Evolutionary conservation across 352 stramenopile genomes (phyloP).

Genomic region (Globisporangium polare): DNA sequence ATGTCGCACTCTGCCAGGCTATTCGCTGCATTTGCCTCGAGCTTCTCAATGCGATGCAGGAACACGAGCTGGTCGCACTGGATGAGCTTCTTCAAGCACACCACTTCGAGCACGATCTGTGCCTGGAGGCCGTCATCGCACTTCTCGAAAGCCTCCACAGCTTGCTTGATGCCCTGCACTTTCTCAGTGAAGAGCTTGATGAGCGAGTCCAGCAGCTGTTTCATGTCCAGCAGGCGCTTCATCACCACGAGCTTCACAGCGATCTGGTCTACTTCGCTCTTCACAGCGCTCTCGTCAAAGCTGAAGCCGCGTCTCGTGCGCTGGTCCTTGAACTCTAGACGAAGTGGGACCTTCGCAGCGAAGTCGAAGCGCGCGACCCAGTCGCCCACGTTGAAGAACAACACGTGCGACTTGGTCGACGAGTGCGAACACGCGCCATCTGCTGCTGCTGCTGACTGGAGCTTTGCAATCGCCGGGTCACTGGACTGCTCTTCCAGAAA

Average conservation of each 20-base stretch:
- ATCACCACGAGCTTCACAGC: conserved; percentile 29
- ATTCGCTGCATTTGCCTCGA: conserved; percentile 27
- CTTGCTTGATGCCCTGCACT: conserved; percentile 50
- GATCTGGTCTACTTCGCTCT: conserved; percentile 13
- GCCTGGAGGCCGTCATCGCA: conserved; percentile 45
- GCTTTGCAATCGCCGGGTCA: conserved; percentile 2
- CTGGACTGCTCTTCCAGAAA: conserved; percentile 86
- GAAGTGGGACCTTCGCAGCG: conserved; percentile 33
- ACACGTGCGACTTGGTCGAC: conserved; percentile 56
- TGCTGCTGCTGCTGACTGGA: conserved; percentile 7
- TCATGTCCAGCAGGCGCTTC: conserved; percentile 28
- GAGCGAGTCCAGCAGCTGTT: conserved; percentile 35
- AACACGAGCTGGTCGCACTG: conserved; percentile 38
- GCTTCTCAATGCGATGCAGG: conserved; percentile 33
- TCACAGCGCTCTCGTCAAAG: not conserved
- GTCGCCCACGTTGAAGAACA: conserved; percentile 82
- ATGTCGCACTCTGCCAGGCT: conserved; percentile 44
- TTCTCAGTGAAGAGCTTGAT: conserved; percentile 59
- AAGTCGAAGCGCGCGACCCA: conserved; percentile 74
- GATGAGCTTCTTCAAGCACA: conserved; percentile 48
- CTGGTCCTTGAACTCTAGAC: conserved; percentile 16
- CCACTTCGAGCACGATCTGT: conserved; percentile 65
- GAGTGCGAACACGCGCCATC: conserved; percentile 34
- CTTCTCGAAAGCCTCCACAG: conserved; percentile 58
- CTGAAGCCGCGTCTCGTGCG: conserved; percentile 11